These are phyloP conservation scores for Penicillium turbatum DNA, from an alignment of 495 filamentous ascomycete species.

Conservation along the genomic window DNA sequence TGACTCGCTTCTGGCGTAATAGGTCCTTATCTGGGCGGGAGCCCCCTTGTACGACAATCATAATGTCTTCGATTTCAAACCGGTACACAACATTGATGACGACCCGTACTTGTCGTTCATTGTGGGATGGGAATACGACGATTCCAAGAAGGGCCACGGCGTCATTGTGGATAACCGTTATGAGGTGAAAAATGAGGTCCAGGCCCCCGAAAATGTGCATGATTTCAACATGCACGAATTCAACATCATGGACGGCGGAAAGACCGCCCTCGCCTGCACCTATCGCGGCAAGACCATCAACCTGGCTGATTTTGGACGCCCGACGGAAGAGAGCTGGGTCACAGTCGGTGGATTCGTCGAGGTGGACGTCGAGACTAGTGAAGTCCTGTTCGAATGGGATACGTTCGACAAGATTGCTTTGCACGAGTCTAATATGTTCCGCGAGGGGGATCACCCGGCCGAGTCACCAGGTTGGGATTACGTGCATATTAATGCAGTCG, in stretches of 20 bases:
- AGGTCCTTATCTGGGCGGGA: conserved; percentile 42
- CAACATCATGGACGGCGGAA: conserved; percentile 39
- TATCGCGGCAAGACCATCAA: conserved; percentile 42
- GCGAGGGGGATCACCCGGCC: conserved; percentile 26
- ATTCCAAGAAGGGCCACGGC: conserved; percentile 30
- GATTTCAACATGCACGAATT: conserved; percentile 52
- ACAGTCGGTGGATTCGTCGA: conserved; percentile 42
- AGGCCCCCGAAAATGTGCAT: conserved; percentile 34
- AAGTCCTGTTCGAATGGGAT: conserved; percentile 47
- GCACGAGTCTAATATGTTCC: conserved; percentile 44
- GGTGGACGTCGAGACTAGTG: conserved; percentile 43
- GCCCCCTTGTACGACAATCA: conserved; percentile 34
- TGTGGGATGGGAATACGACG: conserved; percentile 36
- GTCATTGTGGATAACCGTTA: conserved; percentile 35
- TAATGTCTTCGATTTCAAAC: conserved; percentile 41
- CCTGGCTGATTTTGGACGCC: conserved; percentile 43
- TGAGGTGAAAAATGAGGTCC: conserved; percentile 34
- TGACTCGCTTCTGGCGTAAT: conserved; percentile 5
- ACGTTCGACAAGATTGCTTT: conserved; percentile 40
- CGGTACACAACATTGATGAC: conserved; percentile 34
- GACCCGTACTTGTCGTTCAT: conserved; percentile 46
- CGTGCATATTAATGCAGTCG: conserved; percentile 41
- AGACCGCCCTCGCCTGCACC: conserved; percentile 43
- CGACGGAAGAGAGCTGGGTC: conserved; percentile 36
- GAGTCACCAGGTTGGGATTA: conserved; percentile 37